Conservation (phyloP, 768 basidiomycete species). For the Sporobolomyces roseus region DNA sequence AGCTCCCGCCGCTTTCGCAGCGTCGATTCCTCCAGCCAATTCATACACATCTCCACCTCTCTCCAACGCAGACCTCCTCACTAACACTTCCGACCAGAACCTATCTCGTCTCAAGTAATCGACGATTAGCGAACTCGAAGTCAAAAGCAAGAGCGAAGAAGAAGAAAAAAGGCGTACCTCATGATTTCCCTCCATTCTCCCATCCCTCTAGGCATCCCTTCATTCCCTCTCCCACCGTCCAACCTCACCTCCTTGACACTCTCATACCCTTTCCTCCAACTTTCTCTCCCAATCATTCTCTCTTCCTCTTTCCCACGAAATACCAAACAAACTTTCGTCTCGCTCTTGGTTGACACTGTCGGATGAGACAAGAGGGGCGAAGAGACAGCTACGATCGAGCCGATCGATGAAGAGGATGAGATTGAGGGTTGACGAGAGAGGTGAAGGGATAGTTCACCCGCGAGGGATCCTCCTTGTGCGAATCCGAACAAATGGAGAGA, state of each 20-base stretch:
- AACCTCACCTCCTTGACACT: conserved; percentile 52
- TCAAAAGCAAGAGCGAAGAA: not conserved
- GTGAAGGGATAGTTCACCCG: conserved; percentile 61
- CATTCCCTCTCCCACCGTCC: conserved; percentile 43
- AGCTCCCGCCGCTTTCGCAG: conserved; percentile 6
- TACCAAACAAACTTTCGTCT: conserved; percentile 63
- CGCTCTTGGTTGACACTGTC: conserved; percentile 53
- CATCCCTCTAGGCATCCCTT: conserved; percentile 70
- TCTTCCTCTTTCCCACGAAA: conserved; percentile 58
- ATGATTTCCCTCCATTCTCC: conserved; percentile 81
- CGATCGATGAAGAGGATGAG: conserved; percentile 62
- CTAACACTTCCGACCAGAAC: conserved; percentile 73
- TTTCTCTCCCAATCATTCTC: conserved; percentile 54
- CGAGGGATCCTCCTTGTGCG: conserved; percentile 77
- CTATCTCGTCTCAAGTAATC: conserved; percentile 3
- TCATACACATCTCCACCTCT: conserved; percentile 60
- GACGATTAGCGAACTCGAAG: not conserved
- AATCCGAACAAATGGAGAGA: conserved; percentile 88
- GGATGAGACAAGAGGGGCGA: conserved; percentile 78
- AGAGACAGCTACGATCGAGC: conserved; percentile 66
- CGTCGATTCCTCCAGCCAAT: conserved; percentile 13
- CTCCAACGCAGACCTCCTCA: conserved; percentile 58
- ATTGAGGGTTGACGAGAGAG: conserved; percentile 34
- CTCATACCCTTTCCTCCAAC: conserved; percentile 60
- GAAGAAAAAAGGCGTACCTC: conserved; percentile 47